Conservation (phyloP, 495 filamentous ascomycete genomes). For the Penicillium canariense region DNA sequence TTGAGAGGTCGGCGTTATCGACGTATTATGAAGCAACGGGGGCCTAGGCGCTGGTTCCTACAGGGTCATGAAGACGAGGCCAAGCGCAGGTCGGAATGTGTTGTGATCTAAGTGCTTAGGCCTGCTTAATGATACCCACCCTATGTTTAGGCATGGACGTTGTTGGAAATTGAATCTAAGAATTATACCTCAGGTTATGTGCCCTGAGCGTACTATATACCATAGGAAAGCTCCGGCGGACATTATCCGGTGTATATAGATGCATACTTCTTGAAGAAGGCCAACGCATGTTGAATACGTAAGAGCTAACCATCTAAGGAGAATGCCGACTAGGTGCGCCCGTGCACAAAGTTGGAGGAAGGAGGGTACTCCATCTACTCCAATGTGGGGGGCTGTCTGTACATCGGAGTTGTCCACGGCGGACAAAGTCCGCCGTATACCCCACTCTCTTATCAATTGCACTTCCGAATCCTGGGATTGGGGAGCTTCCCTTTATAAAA, state of each 20-base stretch:
- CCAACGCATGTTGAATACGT: too few relatives aligned
- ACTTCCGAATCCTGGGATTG: neutral
- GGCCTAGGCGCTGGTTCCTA: neutral
- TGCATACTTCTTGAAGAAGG: too few relatives aligned
- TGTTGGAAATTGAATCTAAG: neutral
- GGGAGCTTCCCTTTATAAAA: slow-evolving; percentile 3
- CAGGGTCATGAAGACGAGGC: neutral
- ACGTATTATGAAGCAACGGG: neutral
- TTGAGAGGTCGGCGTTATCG: neutral
- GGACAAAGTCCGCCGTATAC: slow-evolving; percentile 16
- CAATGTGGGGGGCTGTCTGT: neutral
- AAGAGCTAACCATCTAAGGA: too few relatives aligned
- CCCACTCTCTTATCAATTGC: slow-evolving; percentile 23
- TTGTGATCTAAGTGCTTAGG: neutral
- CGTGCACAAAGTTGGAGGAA: neutral
- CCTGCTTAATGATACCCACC: neutral
- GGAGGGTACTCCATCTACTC: neutral
- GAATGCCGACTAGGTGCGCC: neutral
- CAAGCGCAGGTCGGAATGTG: neutral
- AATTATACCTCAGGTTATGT: neutral
- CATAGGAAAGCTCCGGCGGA: too few relatives aligned
- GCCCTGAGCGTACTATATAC: neutral
- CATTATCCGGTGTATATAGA: too few relatives aligned
- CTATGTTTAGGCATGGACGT: neutral
- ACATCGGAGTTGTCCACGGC: slow-evolving; percentile 7